phyloP scores from a whole-genome alignment of 23 red algal genomes.

The Gracilaria domingensis region DNA sequence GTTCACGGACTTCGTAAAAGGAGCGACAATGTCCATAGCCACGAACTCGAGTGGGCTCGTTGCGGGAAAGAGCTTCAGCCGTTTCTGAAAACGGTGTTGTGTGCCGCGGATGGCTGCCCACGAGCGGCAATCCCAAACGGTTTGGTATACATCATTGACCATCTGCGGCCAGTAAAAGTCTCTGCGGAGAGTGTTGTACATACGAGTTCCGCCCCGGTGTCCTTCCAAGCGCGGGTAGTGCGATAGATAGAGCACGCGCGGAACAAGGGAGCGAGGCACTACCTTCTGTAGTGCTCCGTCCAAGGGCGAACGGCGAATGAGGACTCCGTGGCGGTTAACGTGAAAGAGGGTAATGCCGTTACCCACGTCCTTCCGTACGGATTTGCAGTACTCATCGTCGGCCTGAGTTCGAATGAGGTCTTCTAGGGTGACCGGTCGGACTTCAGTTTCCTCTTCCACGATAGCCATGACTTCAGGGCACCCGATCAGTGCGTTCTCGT shows the following conservation, averaged over 20 bases:
- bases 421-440: neutral
- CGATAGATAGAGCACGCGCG: neutral
- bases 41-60: constrained; percentile 28
- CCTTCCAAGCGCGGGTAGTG: constrained; percentile 11
- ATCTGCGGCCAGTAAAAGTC: constrained; percentile 37
- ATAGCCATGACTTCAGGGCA: neutral
- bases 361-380: neutral
- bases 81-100: neutral
- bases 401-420: constrained; percentile 3
- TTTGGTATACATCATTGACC: constrained; percentile 35
- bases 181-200: constrained; percentile 21
- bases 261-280: neutral
- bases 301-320: neutral
- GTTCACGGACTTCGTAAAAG: constrained; percentile 10
- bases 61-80: constrained; percentile 40
- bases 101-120: neutral
- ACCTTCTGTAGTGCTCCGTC: constrained; percentile 42
- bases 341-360: neutral
- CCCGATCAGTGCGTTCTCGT: neutral
- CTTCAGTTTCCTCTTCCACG: neutral
- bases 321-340: constrained; percentile 3
- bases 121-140: constrained; percentile 7
- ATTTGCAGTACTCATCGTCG: constrained; percentile 12
- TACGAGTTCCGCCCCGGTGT: constrained; percentile 22
- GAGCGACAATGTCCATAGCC: constrained; percentile 37